These are phyloP conservation scores for Coniochaeta sp. DNA, from an alignment of 2,329 filamentous ascomycete genomes.

Conservation along the genomic window DNA sequence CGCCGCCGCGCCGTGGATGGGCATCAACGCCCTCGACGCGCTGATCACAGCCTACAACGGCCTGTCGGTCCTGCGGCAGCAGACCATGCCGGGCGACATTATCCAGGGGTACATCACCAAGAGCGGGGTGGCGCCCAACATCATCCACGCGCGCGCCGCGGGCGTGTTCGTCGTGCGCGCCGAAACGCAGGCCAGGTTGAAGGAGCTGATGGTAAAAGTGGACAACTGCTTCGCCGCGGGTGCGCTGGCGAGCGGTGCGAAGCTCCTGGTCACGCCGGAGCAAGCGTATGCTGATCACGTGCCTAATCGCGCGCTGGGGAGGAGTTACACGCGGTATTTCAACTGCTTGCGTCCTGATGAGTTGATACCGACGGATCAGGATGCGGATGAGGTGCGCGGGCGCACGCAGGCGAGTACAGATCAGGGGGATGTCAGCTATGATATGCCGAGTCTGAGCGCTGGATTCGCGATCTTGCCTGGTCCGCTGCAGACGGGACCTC, in stretches of 20 bases:
- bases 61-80: slow-evolving; percentile 47
- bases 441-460: slow-evolving; percentile 45
- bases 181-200: slow-evolving; percentile 30
- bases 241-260: slow-evolving; percentile 37
- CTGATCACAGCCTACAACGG: slow-evolving; percentile 40
- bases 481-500: slow-evolving; percentile 36
- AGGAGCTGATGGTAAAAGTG: slow-evolving; percentile 32
- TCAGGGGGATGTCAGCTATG: slow-evolving; percentile 52
- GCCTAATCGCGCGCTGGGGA: slow-evolving; percentile 42
- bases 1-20: slow-evolving; percentile 50
- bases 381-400: slow-evolving; percentile 32
- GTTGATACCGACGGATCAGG: slow-evolving; percentile 26
- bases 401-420: slow-evolving; percentile 49
- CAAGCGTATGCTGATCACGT: slow-evolving; percentile 47
- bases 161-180: slow-evolving; percentile 38
- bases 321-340: slow-evolving; percentile 36
- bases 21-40: slow-evolving; percentile 53
- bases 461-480: slow-evolving; percentile 45
- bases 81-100: slow-evolving; percentile 43
- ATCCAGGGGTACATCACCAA: slow-evolving; percentile 45
- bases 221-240: slow-evolving; percentile 33
- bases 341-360: slow-evolving; percentile 29
- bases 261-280: slow-evolving; percentile 31
- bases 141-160: slow-evolving; percentile 45
- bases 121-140: slow-evolving; percentile 46